Conservation (phyloP, 2,329 filamentous ascomycete species). For the Sordariomycetes sp. region DNA sequence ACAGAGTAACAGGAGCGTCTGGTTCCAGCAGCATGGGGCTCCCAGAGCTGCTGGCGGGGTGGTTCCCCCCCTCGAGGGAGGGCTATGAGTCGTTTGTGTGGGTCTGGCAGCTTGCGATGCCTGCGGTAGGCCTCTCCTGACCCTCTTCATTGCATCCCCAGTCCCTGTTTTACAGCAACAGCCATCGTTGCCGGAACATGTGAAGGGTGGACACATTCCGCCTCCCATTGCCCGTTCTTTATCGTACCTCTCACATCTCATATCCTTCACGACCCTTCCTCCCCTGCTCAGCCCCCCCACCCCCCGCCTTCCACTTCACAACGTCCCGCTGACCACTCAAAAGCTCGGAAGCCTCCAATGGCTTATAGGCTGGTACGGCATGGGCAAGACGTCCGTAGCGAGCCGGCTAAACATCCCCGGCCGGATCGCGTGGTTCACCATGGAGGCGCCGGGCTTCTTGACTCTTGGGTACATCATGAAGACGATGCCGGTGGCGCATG, state of each 20-base stretch:
- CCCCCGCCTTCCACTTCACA: not conserved
- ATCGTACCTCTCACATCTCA: too few species aligned
- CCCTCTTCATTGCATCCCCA: not conserved
- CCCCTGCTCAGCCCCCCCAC: not conserved
- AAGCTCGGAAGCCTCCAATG: constrained; percentile 66
- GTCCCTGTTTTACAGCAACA: not conserved
- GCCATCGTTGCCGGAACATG: too few species aligned
- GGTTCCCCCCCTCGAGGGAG: constrained; percentile 43
- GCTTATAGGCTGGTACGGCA: constrained; percentile 68
- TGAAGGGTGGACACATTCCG: too few species aligned
- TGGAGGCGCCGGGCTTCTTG: constrained; percentile 72
- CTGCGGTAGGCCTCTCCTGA: constrained; percentile 25
- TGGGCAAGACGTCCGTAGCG: constrained; percentile 76
- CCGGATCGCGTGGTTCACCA: constrained; percentile 72
- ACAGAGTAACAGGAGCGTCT: not conserved
- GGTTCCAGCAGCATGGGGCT: constrained; percentile 24
- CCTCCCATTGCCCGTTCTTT: too few species aligned
- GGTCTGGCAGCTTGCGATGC: constrained; percentile 38
- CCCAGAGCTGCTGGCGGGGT: constrained; percentile 35
- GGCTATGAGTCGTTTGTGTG: constrained; percentile 40
- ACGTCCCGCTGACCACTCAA: not conserved
- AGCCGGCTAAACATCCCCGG: constrained; percentile 79
- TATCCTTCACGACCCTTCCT: not conserved
- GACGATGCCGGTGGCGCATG: constrained; percentile 46
- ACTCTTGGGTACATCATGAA: constrained; percentile 69